These are phyloP conservation scores for Schwanniomyces pseudopolymorphus DNA, from an alignment of 805 yeast genomes.

Conservation along the genomic window DNA sequence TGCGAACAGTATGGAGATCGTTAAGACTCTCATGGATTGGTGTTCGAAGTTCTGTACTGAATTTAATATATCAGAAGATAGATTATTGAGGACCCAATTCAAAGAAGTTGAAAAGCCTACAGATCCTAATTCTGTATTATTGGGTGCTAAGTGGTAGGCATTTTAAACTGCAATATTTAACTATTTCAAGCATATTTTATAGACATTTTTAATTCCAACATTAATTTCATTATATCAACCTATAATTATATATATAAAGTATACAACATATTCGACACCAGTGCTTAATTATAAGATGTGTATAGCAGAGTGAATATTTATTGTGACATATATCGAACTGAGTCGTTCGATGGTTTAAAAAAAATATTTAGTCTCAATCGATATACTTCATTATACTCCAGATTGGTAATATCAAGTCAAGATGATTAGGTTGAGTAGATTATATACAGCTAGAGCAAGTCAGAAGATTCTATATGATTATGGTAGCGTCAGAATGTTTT, in stretches of 20 bases:
- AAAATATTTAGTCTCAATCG: background rate
- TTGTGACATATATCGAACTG: background rate
- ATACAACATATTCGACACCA: no score
- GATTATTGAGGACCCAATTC: constrained; percentile 49
- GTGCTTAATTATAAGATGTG: no score
- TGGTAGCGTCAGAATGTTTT: background rate
- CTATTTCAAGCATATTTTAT: background rate
- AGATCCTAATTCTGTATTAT: constrained; percentile 45
- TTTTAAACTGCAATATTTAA: background rate
- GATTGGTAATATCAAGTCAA: background rate
- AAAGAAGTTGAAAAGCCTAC: constrained; percentile 51
- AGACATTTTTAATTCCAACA: no score
- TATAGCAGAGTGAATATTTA: no score
- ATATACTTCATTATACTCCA: background rate
- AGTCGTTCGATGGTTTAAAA: background rate
- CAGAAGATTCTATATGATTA: constrained; percentile 1
- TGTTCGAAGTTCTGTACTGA: constrained; percentile 23
- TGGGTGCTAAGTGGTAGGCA: constrained; percentile 59
- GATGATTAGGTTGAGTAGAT: constrained; percentile 2
- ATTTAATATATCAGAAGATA: constrained; percentile 26
- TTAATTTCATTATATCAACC: no score
- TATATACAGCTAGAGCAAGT: background rate
- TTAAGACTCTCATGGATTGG: constrained; percentile 7
- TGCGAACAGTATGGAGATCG: background rate
- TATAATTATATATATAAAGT: no score